Evolutionary conservation across 768 basidiomycete species (phyloP).

Genomic region (Rhodotorula diobovata): DNA sequence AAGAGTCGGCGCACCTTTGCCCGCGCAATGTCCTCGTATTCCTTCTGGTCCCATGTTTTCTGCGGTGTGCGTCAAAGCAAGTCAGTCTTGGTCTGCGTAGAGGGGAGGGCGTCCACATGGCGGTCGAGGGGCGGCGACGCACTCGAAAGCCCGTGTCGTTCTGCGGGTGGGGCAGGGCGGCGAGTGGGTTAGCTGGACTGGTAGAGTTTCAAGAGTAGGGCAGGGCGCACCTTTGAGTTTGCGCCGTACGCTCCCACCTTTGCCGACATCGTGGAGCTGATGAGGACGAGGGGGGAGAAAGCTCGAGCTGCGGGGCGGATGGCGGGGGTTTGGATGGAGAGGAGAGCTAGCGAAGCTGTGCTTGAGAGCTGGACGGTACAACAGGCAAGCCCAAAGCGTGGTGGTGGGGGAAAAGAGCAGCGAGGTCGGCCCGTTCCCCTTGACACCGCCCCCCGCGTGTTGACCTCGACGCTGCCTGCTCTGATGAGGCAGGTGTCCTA

Average conservation of each 20-base stretch:
- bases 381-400: too few species aligned
- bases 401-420: too few species aligned
- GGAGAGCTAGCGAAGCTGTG: too few species aligned
- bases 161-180: neutral
- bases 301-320: neutral
- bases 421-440: too few species aligned
- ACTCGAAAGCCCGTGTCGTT: conserved; percentile 35
- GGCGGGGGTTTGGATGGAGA: neutral
- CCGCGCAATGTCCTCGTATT: conserved; percentile 73
- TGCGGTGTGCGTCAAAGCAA: neutral
- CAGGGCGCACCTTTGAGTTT: conserved; percentile 34
- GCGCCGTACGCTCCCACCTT: conserved; percentile 44
- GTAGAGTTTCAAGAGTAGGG: too few species aligned
- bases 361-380: too few species aligned
- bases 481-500: too few species aligned
- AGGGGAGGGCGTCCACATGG: neutral
- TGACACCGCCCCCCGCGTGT: too few species aligned
- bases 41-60: conserved; percentile 78
- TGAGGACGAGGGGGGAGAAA: neutral
- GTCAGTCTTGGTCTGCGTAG: neutral
- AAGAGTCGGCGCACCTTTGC: conserved; percentile 52
- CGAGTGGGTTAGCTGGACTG: neutral
- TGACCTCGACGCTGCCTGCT: too few species aligned
- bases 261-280: conserved; percentile 20
- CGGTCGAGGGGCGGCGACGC: neutral